A percentile compares a stretch with the other conserved stretches of the same genome.
These are phyloP conservation scores for Schoenoplectus triqueter DNA, from an alignment of 202 grass and related monocot species.

Conservation along the genomic window DNA sequence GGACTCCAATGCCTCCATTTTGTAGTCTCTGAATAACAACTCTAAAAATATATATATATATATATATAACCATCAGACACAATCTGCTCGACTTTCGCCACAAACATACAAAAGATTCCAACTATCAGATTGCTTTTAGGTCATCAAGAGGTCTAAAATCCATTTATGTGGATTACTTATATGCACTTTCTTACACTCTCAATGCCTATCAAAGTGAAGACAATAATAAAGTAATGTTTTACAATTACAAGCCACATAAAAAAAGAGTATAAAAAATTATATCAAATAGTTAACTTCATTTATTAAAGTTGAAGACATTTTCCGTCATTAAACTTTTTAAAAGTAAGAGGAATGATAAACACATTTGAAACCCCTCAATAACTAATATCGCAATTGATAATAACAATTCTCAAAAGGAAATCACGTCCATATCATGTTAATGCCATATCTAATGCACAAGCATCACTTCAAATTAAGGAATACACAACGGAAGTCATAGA, in stretches of 20 bases:
- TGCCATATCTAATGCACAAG: background rate
- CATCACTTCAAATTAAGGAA: background rate
- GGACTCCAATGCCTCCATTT: background rate
- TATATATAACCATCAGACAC: background rate
- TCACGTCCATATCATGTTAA: background rate
- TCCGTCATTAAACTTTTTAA: background rate
- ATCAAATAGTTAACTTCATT: constrained; percentile 1
- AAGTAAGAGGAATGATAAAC: background rate
- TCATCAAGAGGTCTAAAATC: background rate
- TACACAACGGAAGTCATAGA: background rate
- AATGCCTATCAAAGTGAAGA: constrained; percentile 13
- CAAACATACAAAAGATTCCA: background rate
- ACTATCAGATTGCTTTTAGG: too few species aligned
- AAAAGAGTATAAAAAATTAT: background rate
- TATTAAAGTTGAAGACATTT: background rate
- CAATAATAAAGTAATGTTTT: constrained; percentile 10
- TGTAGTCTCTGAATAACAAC: background rate
- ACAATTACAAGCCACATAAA: constrained; percentile 5
- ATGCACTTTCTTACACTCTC: constrained; percentile 4
- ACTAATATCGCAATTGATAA: constrained; percentile 2
- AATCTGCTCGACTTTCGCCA: background rate
- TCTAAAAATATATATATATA: background rate
- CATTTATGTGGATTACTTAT: constrained; percentile 1
- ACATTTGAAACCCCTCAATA: background rate
- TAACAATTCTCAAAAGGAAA: background rate